Percentiles rank a stretch among this genome's conserved stretches.
Conservation (phyloP, 345 rosid genomes). For the Mangifera indica region DNA sequence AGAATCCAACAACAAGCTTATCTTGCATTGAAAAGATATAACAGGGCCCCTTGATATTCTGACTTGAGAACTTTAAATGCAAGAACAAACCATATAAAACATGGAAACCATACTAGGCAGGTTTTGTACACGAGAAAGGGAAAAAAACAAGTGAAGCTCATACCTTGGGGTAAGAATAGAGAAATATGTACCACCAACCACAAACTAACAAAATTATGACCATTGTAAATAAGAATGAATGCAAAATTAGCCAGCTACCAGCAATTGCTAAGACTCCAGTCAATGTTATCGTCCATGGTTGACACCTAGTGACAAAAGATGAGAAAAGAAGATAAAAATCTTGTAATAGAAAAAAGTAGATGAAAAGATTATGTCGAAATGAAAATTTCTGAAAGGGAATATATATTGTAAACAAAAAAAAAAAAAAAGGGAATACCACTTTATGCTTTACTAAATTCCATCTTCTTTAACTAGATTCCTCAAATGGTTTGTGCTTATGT, state of each 20-base stretch:
- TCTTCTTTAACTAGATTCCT: too few relatives aligned
- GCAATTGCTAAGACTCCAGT: conserved; percentile 57
- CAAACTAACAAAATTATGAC: conserved; percentile 40
- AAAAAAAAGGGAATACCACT: too few relatives aligned
- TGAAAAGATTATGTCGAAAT: background rate
- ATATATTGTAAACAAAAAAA: background rate
- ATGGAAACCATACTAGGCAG: background rate
- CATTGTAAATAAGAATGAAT: conserved; percentile 54
- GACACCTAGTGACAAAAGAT: conserved; percentile 57
- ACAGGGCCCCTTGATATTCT: too few relatives aligned
- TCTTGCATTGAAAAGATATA: too few relatives aligned
- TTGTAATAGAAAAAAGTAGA: background rate
- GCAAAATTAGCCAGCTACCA: conserved; percentile 70
- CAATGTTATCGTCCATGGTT: conserved; percentile 86
- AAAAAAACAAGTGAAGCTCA: background rate
- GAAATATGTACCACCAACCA: conserved; percentile 87
- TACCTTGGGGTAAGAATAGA: conserved; percentile 88
- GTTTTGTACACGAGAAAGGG: too few relatives aligned
- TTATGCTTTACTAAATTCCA: too few relatives aligned
- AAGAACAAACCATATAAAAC: background rate
- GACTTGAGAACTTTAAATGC: too few relatives aligned
- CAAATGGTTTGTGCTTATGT: too few relatives aligned
- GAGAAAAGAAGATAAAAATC: background rate
- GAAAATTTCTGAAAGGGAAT: background rate
- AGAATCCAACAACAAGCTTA: too few relatives aligned